phyloP scores from a whole-genome alignment of 2,329 filamentous ascomycete genomes.

The Aspergillus ustus region DNA sequence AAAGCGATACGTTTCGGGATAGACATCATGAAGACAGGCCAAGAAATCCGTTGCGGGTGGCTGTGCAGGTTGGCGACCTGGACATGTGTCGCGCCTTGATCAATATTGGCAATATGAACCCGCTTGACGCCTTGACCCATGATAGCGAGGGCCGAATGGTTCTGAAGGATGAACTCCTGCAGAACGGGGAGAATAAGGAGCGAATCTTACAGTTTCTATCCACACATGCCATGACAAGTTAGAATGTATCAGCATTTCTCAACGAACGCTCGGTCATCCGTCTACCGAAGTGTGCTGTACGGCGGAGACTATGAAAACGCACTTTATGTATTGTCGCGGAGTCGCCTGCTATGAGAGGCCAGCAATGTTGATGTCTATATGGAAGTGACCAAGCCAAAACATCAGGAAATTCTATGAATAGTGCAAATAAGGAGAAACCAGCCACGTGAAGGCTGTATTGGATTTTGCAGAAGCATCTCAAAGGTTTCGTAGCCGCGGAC shows the following conservation, averaged over 20 bases:
- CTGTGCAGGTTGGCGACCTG: constrained; percentile 18
- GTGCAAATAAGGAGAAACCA: no score
- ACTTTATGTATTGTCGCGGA: not conserved
- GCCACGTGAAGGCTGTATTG: no score
- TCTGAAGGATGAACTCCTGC: not conserved
- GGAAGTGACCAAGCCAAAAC: no score
- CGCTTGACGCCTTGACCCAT: constrained; percentile 10
- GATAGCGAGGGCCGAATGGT: constrained; percentile 9
- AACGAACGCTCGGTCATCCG: not conserved
- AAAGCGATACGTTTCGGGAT: constrained; percentile 7
- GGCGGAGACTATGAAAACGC: not conserved
- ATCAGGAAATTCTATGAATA: no score
- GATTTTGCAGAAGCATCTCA: no score
- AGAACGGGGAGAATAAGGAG: no score
- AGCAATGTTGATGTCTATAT: no score
- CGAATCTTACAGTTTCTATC: no score
- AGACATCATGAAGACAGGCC: not conserved
- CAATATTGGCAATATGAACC: constrained; percentile 13
- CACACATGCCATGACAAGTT: not conserved
- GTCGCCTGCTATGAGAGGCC: no score
- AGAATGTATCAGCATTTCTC: not conserved
- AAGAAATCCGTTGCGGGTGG: constrained; percentile 13
- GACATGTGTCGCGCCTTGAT: constrained; percentile 20
- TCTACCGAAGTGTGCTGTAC: not conserved
- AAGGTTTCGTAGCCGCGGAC: no score